phyloP scores from a whole-genome alignment of 192 early-diverging fungal genomes.

The Podila horticola region DNA sequence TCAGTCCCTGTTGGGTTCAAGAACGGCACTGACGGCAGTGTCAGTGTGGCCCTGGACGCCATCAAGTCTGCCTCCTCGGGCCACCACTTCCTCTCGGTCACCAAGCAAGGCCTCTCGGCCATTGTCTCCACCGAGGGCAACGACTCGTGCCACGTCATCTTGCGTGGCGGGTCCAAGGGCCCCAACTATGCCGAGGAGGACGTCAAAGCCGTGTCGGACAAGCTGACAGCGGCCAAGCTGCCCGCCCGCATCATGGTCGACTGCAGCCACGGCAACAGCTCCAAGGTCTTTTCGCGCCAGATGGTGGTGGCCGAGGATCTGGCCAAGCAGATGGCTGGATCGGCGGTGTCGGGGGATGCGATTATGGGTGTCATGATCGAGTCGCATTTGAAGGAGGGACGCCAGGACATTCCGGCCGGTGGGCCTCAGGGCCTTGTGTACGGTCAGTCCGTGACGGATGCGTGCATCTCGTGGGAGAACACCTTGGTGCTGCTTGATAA shows the following conservation, averaged over 20 bases:
- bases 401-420: slow-evolving; percentile 78
- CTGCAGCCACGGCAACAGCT: slow-evolving; percentile 95
- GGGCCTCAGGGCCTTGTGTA: slow-evolving; percentile 83
- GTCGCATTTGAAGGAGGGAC: slow-evolving; percentile 89
- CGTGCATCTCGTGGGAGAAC: slow-evolving; percentile 92
- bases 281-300: slow-evolving; percentile 89
- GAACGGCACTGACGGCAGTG: slow-evolving; percentile 84
- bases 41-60: slow-evolving; percentile 90
- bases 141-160: slow-evolving; percentile 91
- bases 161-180: slow-evolving; percentile 86
- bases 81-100: slow-evolving; percentile 86
- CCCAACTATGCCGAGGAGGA: slow-evolving; percentile 91
- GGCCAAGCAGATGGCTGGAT: slow-evolving; percentile 67
- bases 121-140: slow-evolving; percentile 92
- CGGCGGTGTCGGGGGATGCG: slow-evolving; percentile 70
- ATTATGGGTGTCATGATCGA: slow-evolving; percentile 98
- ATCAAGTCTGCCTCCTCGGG: slow-evolving; percentile 84
- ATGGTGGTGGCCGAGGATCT: slow-evolving; percentile 75
- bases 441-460: slow-evolving; percentile 93
- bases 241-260: slow-evolving; percentile 88
- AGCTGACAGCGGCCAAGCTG: slow-evolving; percentile 69
- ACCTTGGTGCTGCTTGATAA: slow-evolving; percentile 82
- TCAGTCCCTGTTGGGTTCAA: slow-evolving; percentile 87
- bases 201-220: slow-evolving; percentile 65
- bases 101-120: slow-evolving; percentile 84